Evolutionary conservation across 805 yeast species (phyloP), one percentile per base, ranked within the genome.

Genomic region (Clavispora santaluciae): DNA sequence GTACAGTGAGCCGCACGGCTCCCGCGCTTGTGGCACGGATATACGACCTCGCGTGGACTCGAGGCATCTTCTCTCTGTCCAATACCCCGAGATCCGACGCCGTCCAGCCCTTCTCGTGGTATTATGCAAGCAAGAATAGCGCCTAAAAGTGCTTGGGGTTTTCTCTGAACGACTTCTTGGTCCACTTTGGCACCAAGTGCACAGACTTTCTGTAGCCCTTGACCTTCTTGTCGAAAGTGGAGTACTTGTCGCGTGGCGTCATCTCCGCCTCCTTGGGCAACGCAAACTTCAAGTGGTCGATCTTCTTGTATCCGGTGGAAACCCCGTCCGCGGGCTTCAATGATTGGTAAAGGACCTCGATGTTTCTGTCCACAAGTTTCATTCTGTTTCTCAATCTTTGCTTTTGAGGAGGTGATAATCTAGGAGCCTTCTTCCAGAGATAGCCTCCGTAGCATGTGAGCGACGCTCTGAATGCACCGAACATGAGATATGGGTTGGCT

Each of bases 161-260:
- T 43, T 76, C 79, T 69, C 96, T 81, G 62, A 82, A 75, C 7
- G 95, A 78, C 47, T 79, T 60, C 68, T 83, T 88, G 40, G 97
- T 89, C 95, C 96, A 89, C 59, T 89, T 86, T 16, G 96, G 96
- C 33, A 83, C 85, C 61, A 80, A 69, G 57, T 91, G 98, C 20
- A 86, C 79, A 49, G 90, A 81, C 67, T 89, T 91, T 69, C 98
- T 79, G 66, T 91, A 93, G 16, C 81, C 82, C 55, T 74, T 79
- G 11, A 81, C 75, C 54, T 79, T 79, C 62, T 77, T 83, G 64
- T 79, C 81, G 67, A 86, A 91, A 1, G 88, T 83, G 35, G 95
- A 81, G 66, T 93, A 93, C 64, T 91, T 91, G 66, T 93, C 95
- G 48, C 64, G 71, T 6, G 95, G 72, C 1, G 64, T 56, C 97